Evolutionary conservation across 2,329 filamentous ascomycete species (phyloP), one percentile per base, ranked within the genome.

Genomic region (Chrysoporthe austroafricana): DNA sequence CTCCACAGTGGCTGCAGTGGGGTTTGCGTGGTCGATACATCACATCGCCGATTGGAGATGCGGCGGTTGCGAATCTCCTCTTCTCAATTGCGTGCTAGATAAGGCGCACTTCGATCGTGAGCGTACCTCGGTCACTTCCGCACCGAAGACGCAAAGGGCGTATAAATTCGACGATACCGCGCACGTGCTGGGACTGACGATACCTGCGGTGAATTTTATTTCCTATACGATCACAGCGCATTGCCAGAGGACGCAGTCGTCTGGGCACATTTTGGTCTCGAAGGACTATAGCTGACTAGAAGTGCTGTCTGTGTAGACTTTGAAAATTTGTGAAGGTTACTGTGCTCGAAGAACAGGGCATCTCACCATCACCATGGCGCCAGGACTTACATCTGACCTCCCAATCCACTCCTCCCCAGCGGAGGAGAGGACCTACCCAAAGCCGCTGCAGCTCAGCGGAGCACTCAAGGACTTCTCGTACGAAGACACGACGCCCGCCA

Each of bases 401-500:
- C 52, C 54, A 8, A 44, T 63, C 32, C 52, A 52, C 54, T 66
- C 67, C 16, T 46, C 44, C 4, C 50, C 63, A 21, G 43, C 63
- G 48, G 52, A 58, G 54, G 42, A 58, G 32, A 66, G 48, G 59
- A 36, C 56, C 14, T 68, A 68, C 34, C 68, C 66, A 14, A 58
- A 60, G 62, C 68, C 68, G n/a, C 50, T 69, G 39, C 60, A 66
- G 58, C 57, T 65, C 26, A 64, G 61, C 58, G 65, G 65, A 34
- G 65, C 44, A 9, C 58, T 69, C 8, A 62, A 69, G 9, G 59
- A 65, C n/a, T 65, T 67, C 36, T 60, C 65, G 2, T 63, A 43
- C n/a, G 68, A 69, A 34, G 68, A 69, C 50, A 62, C 65, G 9
- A 69, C 68, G 44, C 68, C 68, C 13, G 58, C 63, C 14, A 69